Evolutionary conservation across 208 protist species (phyloP).

Genomic region (Acanthamoeba triangularis): DNA sequence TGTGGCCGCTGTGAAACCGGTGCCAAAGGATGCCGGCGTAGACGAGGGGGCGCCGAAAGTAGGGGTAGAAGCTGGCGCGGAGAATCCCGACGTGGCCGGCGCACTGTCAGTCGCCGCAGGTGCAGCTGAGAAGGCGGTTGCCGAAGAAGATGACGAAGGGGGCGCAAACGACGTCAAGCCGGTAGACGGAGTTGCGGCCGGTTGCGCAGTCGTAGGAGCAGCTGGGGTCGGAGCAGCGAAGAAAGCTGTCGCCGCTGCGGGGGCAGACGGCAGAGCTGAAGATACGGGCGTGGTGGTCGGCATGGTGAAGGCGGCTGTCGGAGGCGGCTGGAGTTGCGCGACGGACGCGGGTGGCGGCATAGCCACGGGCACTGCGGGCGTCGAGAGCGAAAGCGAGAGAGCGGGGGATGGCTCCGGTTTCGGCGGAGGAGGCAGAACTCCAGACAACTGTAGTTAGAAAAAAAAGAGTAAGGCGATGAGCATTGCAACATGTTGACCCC

Average conservation of each 20-base stretch:
- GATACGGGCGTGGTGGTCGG: neutral
- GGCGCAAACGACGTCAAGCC: neutral
- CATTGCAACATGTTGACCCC: neutral
- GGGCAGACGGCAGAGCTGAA: neutral
- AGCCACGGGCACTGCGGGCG: neutral
- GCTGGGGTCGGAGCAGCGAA: neutral
- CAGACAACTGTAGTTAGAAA: neutral
- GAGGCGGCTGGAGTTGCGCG: neutral
- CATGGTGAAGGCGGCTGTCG: neutral
- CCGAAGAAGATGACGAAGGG: neutral
- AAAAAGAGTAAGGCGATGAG: neutral
- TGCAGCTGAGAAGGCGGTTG: neutral
- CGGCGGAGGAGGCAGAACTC: conserved; percentile 38
- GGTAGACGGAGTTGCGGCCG: neutral
- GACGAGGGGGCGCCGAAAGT: conserved; percentile 6
- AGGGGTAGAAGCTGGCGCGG: neutral
- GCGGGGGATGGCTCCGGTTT: conserved; percentile 8
- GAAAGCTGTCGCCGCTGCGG: neutral
- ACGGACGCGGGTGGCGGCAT: neutral
- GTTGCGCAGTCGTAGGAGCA: neutral
- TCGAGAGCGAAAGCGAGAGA: conserved; percentile 6
- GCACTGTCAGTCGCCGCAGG: neutral
- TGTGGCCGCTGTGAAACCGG: neutral
- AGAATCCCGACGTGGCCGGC: neutral
- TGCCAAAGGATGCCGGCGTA: neutral